These are phyloP conservation scores for Martiniozyma asiatica DNA, from an alignment of 1,139 yeast species.

Conservation along the genomic window DNA sequence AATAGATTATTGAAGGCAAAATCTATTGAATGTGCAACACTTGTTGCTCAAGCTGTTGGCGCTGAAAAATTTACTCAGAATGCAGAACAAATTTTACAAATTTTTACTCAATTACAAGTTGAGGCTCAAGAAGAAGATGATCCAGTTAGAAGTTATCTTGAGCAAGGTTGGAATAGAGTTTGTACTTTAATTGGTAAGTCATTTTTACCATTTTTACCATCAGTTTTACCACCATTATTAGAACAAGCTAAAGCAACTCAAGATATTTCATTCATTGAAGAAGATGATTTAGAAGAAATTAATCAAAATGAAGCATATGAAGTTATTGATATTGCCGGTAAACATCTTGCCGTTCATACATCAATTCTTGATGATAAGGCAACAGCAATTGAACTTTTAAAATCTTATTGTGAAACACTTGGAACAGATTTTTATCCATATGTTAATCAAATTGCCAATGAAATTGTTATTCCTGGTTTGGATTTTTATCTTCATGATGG, in stretches of 20 bases:
- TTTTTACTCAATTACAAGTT: slow-evolving; percentile 65
- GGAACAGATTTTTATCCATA: slow-evolving; percentile 77
- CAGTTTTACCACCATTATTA: slow-evolving; percentile 82
- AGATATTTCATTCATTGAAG: slow-evolving; percentile 79
- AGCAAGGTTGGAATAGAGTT: slow-evolving; percentile 94
- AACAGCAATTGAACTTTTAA: slow-evolving; percentile 77
- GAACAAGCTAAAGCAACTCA: slow-evolving; percentile 82
- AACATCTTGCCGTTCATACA: slow-evolving; percentile 88
- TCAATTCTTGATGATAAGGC: slow-evolving; percentile 88
- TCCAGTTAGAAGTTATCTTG: slow-evolving; percentile 76
- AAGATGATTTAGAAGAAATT: slow-evolving; percentile 73
- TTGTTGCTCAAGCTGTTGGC: slow-evolving; percentile 96
- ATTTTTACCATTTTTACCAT: slow-evolving; percentile 75
- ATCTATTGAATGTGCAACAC: slow-evolving; percentile 89
- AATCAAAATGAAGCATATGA: slow-evolving; percentile 92
- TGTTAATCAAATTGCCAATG: slow-evolving; percentile 66
- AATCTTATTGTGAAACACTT: slow-evolving; percentile 78
- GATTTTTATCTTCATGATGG: slow-evolving; percentile 91
- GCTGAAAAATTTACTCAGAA: slow-evolving; percentile 76
- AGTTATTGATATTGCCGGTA: slow-evolving; percentile 81
- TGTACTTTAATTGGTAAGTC: slow-evolving; percentile 80
- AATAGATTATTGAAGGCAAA: slow-evolving; percentile 78
- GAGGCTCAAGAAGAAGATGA: slow-evolving; percentile 50
- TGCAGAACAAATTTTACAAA: slow-evolving; percentile 59
- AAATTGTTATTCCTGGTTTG: slow-evolving; percentile 77